A percentile compares a stretch with the other conserved stretches of the same genome.
phyloP scores from a whole-genome alignment of 2,329 filamentous ascomycete genomes.

The Pestalotiopsis sp. region DNA sequence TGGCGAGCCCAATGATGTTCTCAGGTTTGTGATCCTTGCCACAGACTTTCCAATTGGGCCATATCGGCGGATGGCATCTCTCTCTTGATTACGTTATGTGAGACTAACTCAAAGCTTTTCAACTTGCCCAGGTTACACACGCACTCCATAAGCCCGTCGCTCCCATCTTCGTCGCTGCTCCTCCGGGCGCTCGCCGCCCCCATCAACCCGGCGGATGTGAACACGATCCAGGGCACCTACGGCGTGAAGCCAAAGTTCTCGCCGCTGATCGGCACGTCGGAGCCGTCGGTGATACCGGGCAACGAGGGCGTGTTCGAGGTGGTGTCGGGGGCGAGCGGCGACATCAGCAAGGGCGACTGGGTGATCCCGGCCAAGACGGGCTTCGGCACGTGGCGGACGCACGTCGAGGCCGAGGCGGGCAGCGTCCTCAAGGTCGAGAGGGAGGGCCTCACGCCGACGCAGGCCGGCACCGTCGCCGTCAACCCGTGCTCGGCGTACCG shows the following conservation, averaged over 20 bases:
- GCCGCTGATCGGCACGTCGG: conserved; percentile 72
- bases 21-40: conserved; percentile 47
- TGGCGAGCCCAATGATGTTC: conserved; percentile 74
- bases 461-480: conserved; percentile 85
- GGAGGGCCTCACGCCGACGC: conserved; percentile 70
- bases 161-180: conserved; percentile 67
- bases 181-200: conserved; percentile 87
- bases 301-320: conserved; percentile 96
- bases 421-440: conserved; percentile 54
- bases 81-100: neutral
- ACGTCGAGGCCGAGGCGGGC: conserved; percentile 66
- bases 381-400: conserved; percentile 94
- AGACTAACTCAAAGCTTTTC: neutral
- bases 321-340: conserved; percentile 61
- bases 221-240: conserved; percentile 96
- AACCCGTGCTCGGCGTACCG: conserved; percentile 95
- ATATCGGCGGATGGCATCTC: too few relatives aligned
- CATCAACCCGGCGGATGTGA: conserved; percentile 97
- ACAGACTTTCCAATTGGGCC: too few relatives aligned
- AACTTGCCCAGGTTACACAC: conserved; percentile 59
- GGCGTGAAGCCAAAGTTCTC: conserved; percentile 81
- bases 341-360: conserved; percentile 80
- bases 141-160: conserved; percentile 75
- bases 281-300: conserved; percentile 77
- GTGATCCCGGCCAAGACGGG: conserved; percentile 83